A percentile compares a stretch with the other conserved stretches of the same genome.
Evolutionary conservation across 2,329 filamentous ascomycete genomes (phyloP).

Genomic region (Epichloe hybrida): DNA sequence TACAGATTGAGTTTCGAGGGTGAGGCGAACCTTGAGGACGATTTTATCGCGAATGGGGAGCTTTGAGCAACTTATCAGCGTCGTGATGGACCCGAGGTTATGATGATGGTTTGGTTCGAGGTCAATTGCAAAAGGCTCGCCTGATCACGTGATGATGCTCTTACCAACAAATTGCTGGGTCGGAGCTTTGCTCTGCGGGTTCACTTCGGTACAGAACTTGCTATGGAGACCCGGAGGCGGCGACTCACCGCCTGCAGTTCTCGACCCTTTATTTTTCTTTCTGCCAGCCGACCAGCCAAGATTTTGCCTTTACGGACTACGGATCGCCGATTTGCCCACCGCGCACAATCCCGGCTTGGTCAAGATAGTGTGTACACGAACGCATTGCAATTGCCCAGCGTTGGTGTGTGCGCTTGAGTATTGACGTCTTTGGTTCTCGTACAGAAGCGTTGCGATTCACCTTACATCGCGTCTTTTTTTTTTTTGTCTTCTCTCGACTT

Average conservation of each 20-base stretch:
- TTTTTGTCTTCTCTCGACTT: neutral
- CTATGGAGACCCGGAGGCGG: neutral
- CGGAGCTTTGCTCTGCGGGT: too few relatives aligned
- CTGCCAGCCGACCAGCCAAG: slow-evolving; percentile 9
- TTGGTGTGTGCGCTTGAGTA: slow-evolving; percentile 8
- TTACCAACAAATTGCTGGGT: neutral
- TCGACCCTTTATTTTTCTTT: slow-evolving; percentile 12
- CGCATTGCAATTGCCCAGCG: slow-evolving; percentile 10
- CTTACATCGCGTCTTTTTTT: neutral
- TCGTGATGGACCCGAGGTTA: slow-evolving; percentile 16
- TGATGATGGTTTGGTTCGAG: slow-evolving; percentile 17
- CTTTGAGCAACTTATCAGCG: slow-evolving; percentile 14
- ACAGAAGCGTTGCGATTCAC: neutral
- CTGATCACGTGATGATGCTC: slow-evolving; percentile 8
- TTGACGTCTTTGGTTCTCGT: neutral
- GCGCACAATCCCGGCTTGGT: neutral
- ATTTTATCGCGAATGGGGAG: slow-evolving; percentile 9
- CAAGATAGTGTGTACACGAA: neutral
- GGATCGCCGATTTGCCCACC: slow-evolving; percentile 4
- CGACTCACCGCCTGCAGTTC: slow-evolving; percentile 13
- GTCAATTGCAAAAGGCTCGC: slow-evolving; percentile 17
- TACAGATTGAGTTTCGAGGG: neutral
- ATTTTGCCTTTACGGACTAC: neutral
- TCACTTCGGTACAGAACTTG: too few relatives aligned
- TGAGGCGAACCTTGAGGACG: slow-evolving; percentile 8